Conservation (phyloP, 495 filamentous ascomycete genomes). For the Penicillium cosmopolitanum region DNA sequence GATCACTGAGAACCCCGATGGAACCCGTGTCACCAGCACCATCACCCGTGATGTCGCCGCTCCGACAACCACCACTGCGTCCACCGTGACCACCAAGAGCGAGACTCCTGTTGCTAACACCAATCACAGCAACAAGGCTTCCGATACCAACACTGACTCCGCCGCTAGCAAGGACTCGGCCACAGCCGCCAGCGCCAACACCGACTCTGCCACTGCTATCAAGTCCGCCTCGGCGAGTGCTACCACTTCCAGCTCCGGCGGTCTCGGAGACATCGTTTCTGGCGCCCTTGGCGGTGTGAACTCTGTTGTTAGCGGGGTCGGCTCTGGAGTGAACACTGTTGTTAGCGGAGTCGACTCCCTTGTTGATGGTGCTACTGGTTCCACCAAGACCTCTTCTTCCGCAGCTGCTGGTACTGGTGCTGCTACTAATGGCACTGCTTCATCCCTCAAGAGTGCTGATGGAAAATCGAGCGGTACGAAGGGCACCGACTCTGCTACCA, state of each 20-base stretch:
- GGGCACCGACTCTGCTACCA: slow-evolving; percentile 3
- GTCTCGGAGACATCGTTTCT: slow-evolving; percentile 6
- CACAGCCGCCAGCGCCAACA: background rate
- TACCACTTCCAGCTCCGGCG: slow-evolving; percentile 11
- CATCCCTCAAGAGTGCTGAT: slow-evolving; percentile 4
- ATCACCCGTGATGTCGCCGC: slow-evolving; percentile 28
- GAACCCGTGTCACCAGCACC: slow-evolving; percentile 22
- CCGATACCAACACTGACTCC: background rate
- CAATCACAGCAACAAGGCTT: slow-evolving; percentile 9
- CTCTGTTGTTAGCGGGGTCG: background rate
- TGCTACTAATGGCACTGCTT: slow-evolving; percentile 11
- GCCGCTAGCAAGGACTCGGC: background rate
- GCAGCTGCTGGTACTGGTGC: slow-evolving; percentile 8
- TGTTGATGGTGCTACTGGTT: slow-evolving; percentile 1
- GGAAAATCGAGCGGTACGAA: background rate
- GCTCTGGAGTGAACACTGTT: background rate
- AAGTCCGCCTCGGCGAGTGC: slow-evolving; percentile 16
- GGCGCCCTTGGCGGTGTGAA: background rate
- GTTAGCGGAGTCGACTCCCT: slow-evolving; percentile 10
- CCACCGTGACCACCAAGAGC: slow-evolving; percentile 15
- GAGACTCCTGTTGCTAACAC: slow-evolving; percentile 17
- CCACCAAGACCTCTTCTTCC: slow-evolving; percentile 8
- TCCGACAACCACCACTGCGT: slow-evolving; percentile 17
- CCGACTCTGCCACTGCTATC: slow-evolving; percentile 7
- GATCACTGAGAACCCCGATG: slow-evolving; percentile 23